Evolutionary conservation across 441 rosid genomes (phyloP).

Genomic region (Erodium moschatum): DNA sequence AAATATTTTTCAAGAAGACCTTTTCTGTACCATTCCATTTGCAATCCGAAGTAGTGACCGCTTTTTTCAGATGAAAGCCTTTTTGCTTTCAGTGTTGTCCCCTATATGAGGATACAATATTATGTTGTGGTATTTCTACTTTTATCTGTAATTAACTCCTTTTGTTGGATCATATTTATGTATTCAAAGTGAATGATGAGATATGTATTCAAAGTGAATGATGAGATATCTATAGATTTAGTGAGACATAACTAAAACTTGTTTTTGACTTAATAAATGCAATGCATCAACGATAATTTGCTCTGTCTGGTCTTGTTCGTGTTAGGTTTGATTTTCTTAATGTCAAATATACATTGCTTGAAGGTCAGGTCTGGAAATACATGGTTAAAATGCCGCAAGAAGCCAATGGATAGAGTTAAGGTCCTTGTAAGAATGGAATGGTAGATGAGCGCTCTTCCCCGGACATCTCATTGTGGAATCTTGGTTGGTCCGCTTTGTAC

Average conservation of each 20-base stretch:
- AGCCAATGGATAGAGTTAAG: constrained; percentile 22
- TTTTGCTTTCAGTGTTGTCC: too few species aligned
- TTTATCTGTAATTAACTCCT: too few species aligned
- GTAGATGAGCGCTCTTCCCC: constrained; percentile 24
- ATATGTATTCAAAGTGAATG: too few species aligned
- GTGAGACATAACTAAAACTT: neutral
- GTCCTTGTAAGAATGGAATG: constrained; percentile 24
- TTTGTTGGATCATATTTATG: too few species aligned
- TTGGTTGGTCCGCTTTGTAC: constrained; percentile 33
- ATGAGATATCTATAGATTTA: too few species aligned
- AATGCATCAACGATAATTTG: neutral
- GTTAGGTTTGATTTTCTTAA: neutral
- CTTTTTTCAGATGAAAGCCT: too few species aligned
- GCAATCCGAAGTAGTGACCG: neutral
- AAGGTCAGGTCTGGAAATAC: constrained; percentile 29
- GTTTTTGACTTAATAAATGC: neutral
- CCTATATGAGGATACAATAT: too few species aligned
- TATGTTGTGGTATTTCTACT: too few species aligned
- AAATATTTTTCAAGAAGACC: too few species aligned
- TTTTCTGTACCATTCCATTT: neutral
- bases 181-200: too few species aligned
- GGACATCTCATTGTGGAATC: constrained; percentile 10
- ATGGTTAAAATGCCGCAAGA: constrained; percentile 10
- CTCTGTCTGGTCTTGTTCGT: neutral
- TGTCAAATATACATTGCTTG: neutral